Evolutionary conservation across 1,284 basidiomycete genomes (phyloP).

Genomic region (Cryptococcus maquisensis): DNA sequence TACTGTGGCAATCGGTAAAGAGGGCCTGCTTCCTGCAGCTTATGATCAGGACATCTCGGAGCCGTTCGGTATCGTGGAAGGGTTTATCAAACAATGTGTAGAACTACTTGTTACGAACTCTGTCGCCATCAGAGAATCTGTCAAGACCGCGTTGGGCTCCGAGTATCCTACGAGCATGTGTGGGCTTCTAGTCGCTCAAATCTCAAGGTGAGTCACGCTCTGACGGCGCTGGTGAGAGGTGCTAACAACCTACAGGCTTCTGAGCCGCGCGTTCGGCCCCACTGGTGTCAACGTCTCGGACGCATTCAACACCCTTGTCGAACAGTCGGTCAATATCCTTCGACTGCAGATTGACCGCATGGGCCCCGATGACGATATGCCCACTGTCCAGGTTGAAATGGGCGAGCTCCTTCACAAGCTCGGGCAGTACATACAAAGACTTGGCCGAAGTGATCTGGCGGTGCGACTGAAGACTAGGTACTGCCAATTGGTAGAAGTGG

Average conservation of each 20-base stretch:
- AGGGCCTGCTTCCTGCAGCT: constrained; percentile 62
- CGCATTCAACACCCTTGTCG: constrained; percentile 62
- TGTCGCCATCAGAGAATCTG: constrained; percentile 65
- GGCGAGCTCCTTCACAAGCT: constrained; percentile 62
- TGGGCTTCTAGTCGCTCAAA: constrained; percentile 61
- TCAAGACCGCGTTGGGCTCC: constrained; percentile 71
- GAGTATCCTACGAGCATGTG: constrained; percentile 71
- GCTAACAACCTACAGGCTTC: constrained; percentile 19
- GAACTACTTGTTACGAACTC: constrained; percentile 62
- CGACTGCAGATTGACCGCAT: constrained; percentile 71
- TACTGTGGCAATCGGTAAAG: constrained; percentile 56
- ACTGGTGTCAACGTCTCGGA: constrained; percentile 56
- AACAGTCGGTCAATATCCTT: constrained; percentile 67
- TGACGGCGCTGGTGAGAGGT: background rate
- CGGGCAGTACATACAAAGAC: constrained; percentile 63
- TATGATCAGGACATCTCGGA: constrained; percentile 60
- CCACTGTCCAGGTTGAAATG: constrained; percentile 63
- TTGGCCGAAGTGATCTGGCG: constrained; percentile 54
- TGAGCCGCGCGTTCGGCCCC: constrained; percentile 30
- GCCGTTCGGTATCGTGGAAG: constrained; percentile 55
- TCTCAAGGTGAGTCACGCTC: constrained; percentile 61
- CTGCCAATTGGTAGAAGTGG: constrained; percentile 65
- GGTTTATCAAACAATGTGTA: constrained; percentile 68
- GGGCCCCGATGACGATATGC: constrained; percentile 58
- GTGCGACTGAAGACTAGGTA: constrained; percentile 70